phyloP scores from a whole-genome alignment of 2,329 filamentous ascomycete species.

The Aotearoamyces nothofagi region DNA sequence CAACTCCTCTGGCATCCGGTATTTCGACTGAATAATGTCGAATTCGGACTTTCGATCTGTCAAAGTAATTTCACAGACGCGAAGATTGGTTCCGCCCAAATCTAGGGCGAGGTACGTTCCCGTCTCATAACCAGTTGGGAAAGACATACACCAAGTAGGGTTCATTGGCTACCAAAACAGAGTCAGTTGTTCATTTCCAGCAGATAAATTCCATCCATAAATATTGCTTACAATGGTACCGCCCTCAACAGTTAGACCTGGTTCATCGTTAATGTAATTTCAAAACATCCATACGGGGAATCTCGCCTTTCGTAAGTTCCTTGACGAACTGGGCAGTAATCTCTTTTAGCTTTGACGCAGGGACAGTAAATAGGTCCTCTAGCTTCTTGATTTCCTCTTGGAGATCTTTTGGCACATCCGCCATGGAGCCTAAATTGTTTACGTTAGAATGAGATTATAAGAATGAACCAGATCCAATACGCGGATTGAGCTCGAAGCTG shows the following conservation, averaged over 20 bases:
- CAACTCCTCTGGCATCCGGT: constrained; percentile 84
- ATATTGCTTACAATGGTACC: constrained; percentile 67
- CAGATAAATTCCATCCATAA: too few species aligned
- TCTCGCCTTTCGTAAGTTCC: constrained; percentile 76
- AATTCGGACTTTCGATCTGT: constrained; percentile 81
- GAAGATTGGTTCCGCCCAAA: constrained; percentile 91
- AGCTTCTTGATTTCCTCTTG: constrained; percentile 67
- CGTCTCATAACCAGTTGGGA: constrained; percentile 74
- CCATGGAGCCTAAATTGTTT: constrained; percentile 61
- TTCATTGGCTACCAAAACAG: constrained; percentile 69
- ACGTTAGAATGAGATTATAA: too few species aligned
- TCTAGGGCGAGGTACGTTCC: constrained; percentile 83
- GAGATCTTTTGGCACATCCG: constrained; percentile 78
- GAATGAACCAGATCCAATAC: too few species aligned
- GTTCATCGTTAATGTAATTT: constrained; percentile 7
- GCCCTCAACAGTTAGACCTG: constrained; percentile 72
- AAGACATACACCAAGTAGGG: constrained; percentile 87
- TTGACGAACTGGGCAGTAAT: constrained; percentile 81
- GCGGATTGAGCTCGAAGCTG: too few species aligned
- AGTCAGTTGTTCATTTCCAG: too few species aligned
- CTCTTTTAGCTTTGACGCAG: constrained; percentile 66
- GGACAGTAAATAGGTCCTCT: constrained; percentile 72
- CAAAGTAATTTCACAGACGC: constrained; percentile 84
- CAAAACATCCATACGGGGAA: background rate
- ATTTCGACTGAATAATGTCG: constrained; percentile 92